Evolutionary conservation across 1,284 basidiomycete species (phyloP).

Genomic region (Fomitopsis pinicola): DNA sequence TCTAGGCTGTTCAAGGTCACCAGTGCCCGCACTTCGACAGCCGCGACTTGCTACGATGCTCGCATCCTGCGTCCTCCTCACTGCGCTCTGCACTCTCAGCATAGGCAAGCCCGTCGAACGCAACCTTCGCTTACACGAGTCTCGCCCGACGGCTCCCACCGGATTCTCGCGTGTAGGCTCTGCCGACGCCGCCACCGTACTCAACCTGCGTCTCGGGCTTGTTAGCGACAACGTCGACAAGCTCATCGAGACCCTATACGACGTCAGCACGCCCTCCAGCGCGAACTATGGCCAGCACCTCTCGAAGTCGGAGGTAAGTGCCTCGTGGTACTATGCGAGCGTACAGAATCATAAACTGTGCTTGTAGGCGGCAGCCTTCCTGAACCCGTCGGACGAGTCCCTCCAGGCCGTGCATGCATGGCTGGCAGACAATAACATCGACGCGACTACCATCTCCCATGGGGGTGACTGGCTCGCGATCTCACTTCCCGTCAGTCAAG

Average conservation of each 20-base stretch:
- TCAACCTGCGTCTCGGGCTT: conserved; percentile 27
- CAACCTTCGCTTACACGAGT: conserved; percentile 23
- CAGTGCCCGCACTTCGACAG: neutral
- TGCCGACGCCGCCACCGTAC: conserved; percentile 16
- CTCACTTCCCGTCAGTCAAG: conserved; percentile 25
- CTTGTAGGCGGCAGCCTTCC: conserved; percentile 31
- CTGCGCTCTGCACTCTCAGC: conserved; percentile 14
- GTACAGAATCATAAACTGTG: neutral
- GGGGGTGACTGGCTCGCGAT: conserved; percentile 20
- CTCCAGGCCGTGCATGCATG: conserved; percentile 29
- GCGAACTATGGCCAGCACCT: conserved; percentile 29
- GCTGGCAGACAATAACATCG: conserved; percentile 30
- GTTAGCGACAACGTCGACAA: conserved; percentile 25
- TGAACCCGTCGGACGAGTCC: conserved; percentile 30
- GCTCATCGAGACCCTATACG: conserved; percentile 25
- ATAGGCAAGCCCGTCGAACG: conserved; percentile 15
- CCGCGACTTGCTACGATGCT: conserved; percentile 3
- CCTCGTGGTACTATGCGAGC: too few species aligned
- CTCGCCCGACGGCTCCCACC: conserved; percentile 14
- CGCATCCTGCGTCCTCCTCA: conserved; percentile 7
- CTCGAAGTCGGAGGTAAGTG: conserved; percentile 24
- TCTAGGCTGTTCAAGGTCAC: too few species aligned
- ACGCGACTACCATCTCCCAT: conserved; percentile 20
- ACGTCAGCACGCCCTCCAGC: conserved; percentile 27
- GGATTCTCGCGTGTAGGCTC: conserved; percentile 22